Evolutionary conservation across 164 flowering plant genomes (phyloP).

Genomic region (Vitis cinerea): DNA sequence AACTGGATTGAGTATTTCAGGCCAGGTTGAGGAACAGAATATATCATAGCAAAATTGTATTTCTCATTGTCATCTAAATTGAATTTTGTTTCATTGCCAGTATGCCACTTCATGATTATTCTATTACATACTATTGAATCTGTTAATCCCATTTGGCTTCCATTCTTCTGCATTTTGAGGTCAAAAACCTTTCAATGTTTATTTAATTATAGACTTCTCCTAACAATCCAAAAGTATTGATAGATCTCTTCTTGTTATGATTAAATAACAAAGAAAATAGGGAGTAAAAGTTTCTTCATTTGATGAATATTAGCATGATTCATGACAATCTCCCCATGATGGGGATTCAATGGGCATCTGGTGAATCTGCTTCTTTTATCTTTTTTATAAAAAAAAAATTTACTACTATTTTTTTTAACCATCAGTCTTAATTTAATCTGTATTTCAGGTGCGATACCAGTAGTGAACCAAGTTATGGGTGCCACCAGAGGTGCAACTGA

Average conservation of each 20-base stretch:
- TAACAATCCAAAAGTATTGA: background rate
- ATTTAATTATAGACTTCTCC: background rate
- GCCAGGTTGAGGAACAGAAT: background rate
- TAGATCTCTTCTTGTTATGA: background rate
- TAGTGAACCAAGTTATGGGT: constrained; percentile 65
- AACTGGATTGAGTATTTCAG: background rate
- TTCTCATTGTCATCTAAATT: background rate
- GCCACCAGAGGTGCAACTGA: constrained; percentile 92
- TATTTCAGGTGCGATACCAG: constrained; percentile 76
- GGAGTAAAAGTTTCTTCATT: background rate
- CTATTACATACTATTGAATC: background rate
- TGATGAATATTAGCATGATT: background rate
- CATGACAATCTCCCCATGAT: background rate
- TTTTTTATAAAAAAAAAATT: background rate
- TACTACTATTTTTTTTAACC: background rate
- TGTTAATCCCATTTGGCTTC: background rate
- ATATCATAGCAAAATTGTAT: too few species aligned
- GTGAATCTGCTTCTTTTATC: background rate
- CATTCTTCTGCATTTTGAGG: background rate
- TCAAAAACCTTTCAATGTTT: background rate
- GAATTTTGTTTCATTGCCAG: too few species aligned
- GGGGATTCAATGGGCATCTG: background rate
- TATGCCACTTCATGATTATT: background rate
- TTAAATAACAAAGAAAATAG: background rate
- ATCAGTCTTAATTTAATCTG: background rate